These are phyloP conservation scores for Dothidotthia symphoricarpi DNA, from an alignment of 2,329 filamentous ascomycete genomes.

Conservation along the genomic window DNA sequence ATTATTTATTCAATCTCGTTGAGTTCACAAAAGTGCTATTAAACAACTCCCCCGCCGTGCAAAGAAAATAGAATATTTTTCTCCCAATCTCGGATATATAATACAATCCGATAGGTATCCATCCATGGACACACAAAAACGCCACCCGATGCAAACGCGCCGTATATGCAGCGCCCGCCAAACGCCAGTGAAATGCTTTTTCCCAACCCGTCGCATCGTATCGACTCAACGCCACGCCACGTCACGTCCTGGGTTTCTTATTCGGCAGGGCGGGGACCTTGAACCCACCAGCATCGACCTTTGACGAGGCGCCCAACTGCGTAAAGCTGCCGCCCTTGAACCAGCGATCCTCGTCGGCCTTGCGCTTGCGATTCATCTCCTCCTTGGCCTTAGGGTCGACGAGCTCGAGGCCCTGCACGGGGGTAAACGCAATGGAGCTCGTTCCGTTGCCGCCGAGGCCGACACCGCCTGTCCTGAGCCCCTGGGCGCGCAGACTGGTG, in stretches of 20 bases:
- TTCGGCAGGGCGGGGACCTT: conserved; percentile 76
- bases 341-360: conserved; percentile 92
- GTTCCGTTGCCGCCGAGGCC: conserved; percentile 68
- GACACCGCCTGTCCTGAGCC: conserved; percentile 78
- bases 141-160: conserved; percentile 5
- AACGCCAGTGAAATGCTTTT: background rate
- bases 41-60: no score
- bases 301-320: conserved; percentile 58
- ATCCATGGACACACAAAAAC: no score
- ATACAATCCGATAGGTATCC: no score
- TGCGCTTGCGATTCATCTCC: conserved; percentile 83
- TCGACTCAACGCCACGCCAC: no score
- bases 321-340: conserved; percentile 98
- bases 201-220: no score
- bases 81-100: no score
- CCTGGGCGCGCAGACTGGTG: conserved; percentile 73
- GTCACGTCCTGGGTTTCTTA: conserved; percentile 61
- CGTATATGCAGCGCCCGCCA: conserved; percentile 1
- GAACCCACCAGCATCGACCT: conserved; percentile 64
- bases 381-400: conserved; percentile 90
- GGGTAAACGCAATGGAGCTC: conserved; percentile 87
- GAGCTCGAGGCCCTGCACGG: conserved; percentile 89
- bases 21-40: no score
- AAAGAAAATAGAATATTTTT: no score
- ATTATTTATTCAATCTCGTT: no score